These are phyloP conservation scores for Ophidiomyces ophidiicola DNA, from an alignment of 2,329 filamentous ascomycete species.

Conservation along the genomic window DNA sequence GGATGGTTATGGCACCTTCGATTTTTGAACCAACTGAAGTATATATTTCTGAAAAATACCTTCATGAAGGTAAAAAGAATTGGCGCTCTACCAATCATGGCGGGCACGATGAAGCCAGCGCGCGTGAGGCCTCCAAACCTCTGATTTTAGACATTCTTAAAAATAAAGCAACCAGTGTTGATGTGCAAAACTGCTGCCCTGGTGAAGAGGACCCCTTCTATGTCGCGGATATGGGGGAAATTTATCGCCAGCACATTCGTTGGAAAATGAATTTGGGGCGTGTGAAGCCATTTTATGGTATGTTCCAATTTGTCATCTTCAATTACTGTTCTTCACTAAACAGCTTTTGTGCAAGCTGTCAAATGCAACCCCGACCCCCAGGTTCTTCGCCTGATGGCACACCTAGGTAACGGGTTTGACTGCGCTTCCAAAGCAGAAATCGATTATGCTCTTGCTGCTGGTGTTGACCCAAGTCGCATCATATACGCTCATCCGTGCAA, in stretches of 20 bases:
- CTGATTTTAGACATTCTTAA: conserved; percentile 80
- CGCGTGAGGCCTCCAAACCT: conserved; percentile 51
- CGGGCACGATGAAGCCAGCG: conserved; percentile 36
- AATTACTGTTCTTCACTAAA: neutral
- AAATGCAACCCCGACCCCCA: conserved; percentile 96
- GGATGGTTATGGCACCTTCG: conserved; percentile 60
- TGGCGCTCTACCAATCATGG: conserved; percentile 30
- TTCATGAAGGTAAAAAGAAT: conserved; percentile 21
- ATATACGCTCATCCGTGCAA: conserved; percentile 99
- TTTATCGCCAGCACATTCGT: conserved; percentile 95
- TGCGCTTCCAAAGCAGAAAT: conserved; percentile 97
- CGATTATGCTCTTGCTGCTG: conserved; percentile 73
- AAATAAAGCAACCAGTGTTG: conserved; percentile 68
- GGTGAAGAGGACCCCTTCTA: conserved; percentile 98
- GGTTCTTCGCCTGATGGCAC: conserved; percentile 75
- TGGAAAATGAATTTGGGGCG: conserved; percentile 92
- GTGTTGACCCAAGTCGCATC: conserved; percentile 76
- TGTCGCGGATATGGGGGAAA: conserved; percentile 92
- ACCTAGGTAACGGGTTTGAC: conserved; percentile 88
- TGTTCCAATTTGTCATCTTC: conserved; percentile 26
- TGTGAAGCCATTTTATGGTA: conserved; percentile 93
- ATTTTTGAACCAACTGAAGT: conserved; percentile 44
- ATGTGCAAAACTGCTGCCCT: conserved; percentile 75
- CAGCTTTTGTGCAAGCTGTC: conserved; percentile 50
- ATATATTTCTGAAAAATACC: conserved; percentile 25